A percentile compares a stretch with the other conserved stretches of the same genome.
These are phyloP conservation scores for Pichia nakasei DNA, from an alignment of 805 yeast species.

Conservation along the genomic window DNA sequence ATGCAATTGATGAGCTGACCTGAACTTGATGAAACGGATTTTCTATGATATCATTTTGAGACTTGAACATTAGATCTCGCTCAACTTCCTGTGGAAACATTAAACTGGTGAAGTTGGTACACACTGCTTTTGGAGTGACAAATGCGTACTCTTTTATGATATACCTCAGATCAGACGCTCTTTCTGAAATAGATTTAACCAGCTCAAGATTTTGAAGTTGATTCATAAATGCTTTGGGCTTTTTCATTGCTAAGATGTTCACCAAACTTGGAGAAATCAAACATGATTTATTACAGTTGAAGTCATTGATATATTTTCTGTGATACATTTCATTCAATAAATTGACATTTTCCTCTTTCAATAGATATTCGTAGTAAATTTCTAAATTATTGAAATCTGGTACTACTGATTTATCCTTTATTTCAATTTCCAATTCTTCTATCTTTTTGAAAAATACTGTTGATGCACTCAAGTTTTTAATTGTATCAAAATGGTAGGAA, in stretches of 20 bases:
- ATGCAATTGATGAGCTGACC: slow-evolving; percentile 81
- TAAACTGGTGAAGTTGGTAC: slow-evolving; percentile 57
- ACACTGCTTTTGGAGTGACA: slow-evolving; percentile 79
- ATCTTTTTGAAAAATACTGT: slow-evolving; percentile 36
- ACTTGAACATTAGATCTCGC: slow-evolving; percentile 23
- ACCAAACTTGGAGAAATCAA: slow-evolving; percentile 57
- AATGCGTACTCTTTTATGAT: slow-evolving; percentile 70
- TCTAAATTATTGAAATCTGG: slow-evolving; percentile 35
- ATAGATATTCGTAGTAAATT: slow-evolving; percentile 50
- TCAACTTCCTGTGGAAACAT: slow-evolving; percentile 33
- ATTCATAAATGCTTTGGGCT: slow-evolving; percentile 23
- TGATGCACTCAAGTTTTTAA: slow-evolving; percentile 39
- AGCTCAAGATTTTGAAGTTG: slow-evolving; percentile 26
- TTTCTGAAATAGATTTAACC: slow-evolving; percentile 33
- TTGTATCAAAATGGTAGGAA: slow-evolving; percentile 38
- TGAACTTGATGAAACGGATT: slow-evolving; percentile 75
- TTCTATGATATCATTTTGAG: slow-evolving; percentile 19
- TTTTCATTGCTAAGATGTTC: slow-evolving; percentile 28
- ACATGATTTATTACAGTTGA: slow-evolving; percentile 60
- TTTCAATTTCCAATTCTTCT: slow-evolving; percentile 29
- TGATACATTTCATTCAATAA: slow-evolving; percentile 48
- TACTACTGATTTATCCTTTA: slow-evolving; percentile 24
- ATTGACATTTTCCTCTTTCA: slow-evolving; percentile 42
- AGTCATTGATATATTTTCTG: slow-evolving; percentile 49
- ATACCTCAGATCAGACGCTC: slow-evolving; percentile 35